Percentiles rank a stretch among this genome's conserved stretches.
phyloP scores from a whole-genome alignment of 2,329 filamentous ascomycete genomes.

The Emergomyces africanus region DNA sequence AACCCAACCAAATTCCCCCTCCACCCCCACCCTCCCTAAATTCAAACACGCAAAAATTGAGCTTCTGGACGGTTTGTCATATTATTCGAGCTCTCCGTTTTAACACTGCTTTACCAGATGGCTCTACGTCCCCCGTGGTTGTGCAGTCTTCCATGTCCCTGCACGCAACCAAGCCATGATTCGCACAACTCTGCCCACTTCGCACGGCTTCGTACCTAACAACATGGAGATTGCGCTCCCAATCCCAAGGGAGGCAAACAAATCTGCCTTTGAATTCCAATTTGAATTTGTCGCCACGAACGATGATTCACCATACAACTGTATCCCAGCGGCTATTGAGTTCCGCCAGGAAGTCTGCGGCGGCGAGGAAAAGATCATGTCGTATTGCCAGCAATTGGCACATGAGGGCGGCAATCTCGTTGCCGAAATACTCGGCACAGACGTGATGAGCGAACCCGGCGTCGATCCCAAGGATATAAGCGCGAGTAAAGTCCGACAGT shows the following conservation, averaged over 20 bases:
- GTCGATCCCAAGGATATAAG: conserved; percentile 13
- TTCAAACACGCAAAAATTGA: background rate
- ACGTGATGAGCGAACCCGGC: conserved; percentile 48
- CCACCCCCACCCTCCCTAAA: background rate
- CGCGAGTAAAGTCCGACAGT: conserved; percentile 41
- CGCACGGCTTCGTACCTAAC: conserved; percentile 56
- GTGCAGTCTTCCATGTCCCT: conserved; percentile 70
- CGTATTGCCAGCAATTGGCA: conserved; percentile 52
- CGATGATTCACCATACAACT: conserved; percentile 60
- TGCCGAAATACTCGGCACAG: conserved; percentile 53
- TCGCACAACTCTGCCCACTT: conserved; percentile 62
- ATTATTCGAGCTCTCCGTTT: background rate
- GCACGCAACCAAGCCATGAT: conserved; percentile 62
- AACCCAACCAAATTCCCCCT: background rate
- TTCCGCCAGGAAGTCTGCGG: conserved; percentile 59
- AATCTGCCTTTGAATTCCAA: conserved; percentile 50
- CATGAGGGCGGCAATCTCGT: conserved; percentile 48
- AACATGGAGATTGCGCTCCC: conserved; percentile 7
- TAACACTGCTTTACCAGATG: conserved; percentile 40
- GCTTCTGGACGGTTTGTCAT: background rate
- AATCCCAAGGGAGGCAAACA: conserved; percentile 17
- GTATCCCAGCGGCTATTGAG: conserved; percentile 55
- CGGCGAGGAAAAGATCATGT: conserved; percentile 57
- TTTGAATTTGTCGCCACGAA: conserved; percentile 70
- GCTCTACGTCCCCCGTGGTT: conserved; percentile 68